Evolutionary conservation across 495 filamentous ascomycete genomes (phyloP), one percentile per base, ranked within the genome.

Genomic region (Neurospora terricola): DNA sequence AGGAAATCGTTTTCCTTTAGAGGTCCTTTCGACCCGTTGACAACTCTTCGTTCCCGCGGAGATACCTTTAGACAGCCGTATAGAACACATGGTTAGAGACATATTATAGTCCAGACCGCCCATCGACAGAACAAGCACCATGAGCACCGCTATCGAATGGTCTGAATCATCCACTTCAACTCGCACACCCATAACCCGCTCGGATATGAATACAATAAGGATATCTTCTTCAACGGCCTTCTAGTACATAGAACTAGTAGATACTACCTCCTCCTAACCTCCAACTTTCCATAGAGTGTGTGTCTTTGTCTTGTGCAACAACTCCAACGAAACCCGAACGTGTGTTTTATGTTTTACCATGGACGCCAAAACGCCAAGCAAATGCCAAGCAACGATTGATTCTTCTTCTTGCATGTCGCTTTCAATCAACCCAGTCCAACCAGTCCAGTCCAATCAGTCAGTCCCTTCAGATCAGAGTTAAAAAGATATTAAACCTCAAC

Each of bases 291-390:
- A 54, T 11, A 27, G 45, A 27, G 45, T 54, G n/a, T 43, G 42
- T 21, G 42, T 21, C 18, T n/a, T 45, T 45, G 18, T 54, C 10
- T 54, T 14, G 21, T 54, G 27, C 45, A 27, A 54, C 45, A 54
- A 54, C 45, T 54, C 45, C 21, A 62, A 62, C 54, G 14, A 62
- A 62, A 62, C 54, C 54, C 54, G 54, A 62, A 66, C 43, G 23
- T 21, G 21, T 69, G 42, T 37, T 74, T 70, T 66, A 39, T 72
- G 43, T 71, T 69, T 71, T 68, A 48, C 70, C 42, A 16, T 45
- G 72, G 75, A 76, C 75, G 73, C 75, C 75, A 75, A 74, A 76
- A 76, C 75, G 66, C 75, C 75, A 27, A 76, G 73, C 73, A 71
- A 76, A 66, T 66, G 54, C 54, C 54, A 66, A 66, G 54, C 23